phyloP scores from a whole-genome alignment of 2,329 filamentous ascomycete species.

The Microdochium bolleyi region DNA sequence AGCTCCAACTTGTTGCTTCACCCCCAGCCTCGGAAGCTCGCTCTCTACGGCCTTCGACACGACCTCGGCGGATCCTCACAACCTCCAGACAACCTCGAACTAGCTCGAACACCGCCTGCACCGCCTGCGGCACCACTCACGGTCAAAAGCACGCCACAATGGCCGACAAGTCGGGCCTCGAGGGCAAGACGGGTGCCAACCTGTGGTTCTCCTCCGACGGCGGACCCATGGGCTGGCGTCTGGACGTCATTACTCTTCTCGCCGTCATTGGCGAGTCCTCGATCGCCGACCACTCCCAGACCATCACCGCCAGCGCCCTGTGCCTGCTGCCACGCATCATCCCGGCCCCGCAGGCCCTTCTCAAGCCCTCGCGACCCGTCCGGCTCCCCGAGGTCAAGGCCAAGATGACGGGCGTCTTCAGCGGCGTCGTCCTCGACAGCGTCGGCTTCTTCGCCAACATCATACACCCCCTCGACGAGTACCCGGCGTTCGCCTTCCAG shows the following conservation, averaged over 20 bases:
- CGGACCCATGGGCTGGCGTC: constrained; percentile 37
- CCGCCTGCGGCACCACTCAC: not conserved
- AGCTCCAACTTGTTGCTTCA: too few relatives aligned
- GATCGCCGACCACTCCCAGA: constrained; percentile 49
- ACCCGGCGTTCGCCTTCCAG: constrained; percentile 38
- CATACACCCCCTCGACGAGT: constrained; percentile 44
- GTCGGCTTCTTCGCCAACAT: constrained; percentile 57
- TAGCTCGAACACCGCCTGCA: constrained; percentile 1
- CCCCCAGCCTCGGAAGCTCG: too few relatives aligned
- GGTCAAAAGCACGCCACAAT: constrained; percentile 4
- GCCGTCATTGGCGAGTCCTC: constrained; percentile 55
- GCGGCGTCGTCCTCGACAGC: constrained; percentile 43
- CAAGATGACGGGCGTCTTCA: constrained; percentile 50
- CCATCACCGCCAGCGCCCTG: constrained; percentile 48
- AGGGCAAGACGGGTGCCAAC: not conserved
- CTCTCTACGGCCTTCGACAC: too few relatives aligned
- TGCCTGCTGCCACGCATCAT: constrained; percentile 52
- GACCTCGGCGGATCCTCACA: not conserved
- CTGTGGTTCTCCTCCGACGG: constrained; percentile 23
- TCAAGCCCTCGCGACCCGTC: constrained; percentile 45
- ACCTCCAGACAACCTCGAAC: constrained; percentile 6
- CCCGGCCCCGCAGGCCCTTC: constrained; percentile 54
- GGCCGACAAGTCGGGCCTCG: constrained; percentile 6
- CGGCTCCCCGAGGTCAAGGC: constrained; percentile 47
- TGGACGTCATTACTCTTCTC: constrained; percentile 55